Evolutionary conservation across 2,329 filamentous ascomycete genomes (phyloP).

Genomic region (Boeremia exigua): DNA sequence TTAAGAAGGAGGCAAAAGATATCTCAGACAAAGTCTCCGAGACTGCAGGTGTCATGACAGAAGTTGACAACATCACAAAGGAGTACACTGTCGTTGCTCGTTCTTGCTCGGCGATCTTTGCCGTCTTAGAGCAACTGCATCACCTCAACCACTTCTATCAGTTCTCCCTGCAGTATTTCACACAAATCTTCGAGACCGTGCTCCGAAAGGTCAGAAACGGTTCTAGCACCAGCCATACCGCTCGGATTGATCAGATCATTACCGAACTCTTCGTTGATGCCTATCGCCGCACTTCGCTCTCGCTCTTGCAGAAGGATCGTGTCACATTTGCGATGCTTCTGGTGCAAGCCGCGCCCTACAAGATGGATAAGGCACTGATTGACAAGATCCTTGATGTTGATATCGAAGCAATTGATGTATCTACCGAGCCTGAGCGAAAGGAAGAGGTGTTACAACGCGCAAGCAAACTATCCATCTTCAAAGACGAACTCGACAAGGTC

Average conservation of each 20-base stretch:
- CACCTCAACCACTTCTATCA: constrained; percentile 99
- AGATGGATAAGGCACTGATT: constrained; percentile 89
- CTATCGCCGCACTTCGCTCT: constrained; percentile 91
- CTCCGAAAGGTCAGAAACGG: constrained; percentile 80
- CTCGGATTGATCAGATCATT: constrained; percentile 86
- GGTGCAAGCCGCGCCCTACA: constrained; percentile 92
- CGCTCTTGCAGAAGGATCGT: constrained; percentile 89
- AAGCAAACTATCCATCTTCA: constrained; percentile 74
- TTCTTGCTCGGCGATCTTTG: constrained; percentile 96
- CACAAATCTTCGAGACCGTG: constrained; percentile 95
- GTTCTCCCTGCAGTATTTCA: constrained; percentile 97
- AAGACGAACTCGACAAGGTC: constrained; percentile 70
- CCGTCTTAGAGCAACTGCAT: constrained; percentile 94
- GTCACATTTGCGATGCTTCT: constrained; percentile 94
- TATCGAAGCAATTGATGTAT: constrained; percentile 78
- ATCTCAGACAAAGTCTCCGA: constrained; percentile 96
- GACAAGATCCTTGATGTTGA: constrained; percentile 83
- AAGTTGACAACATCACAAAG: constrained; percentile 93
- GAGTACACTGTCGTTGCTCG: constrained; percentile 93
- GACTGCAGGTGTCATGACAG: constrained; percentile 96
- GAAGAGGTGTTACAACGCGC: constrained; percentile 73
- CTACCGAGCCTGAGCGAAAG: constrained; percentile 67
- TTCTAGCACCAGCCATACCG: constrained; percentile 75
- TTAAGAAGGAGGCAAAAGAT: constrained; percentile 96
- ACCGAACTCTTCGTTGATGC: constrained; percentile 89